Evolutionary conservation across 2,329 filamentous ascomycete species (phyloP), one percentile per base, ranked within the genome.

Genomic region (Malbranchea zuffiana): DNA sequence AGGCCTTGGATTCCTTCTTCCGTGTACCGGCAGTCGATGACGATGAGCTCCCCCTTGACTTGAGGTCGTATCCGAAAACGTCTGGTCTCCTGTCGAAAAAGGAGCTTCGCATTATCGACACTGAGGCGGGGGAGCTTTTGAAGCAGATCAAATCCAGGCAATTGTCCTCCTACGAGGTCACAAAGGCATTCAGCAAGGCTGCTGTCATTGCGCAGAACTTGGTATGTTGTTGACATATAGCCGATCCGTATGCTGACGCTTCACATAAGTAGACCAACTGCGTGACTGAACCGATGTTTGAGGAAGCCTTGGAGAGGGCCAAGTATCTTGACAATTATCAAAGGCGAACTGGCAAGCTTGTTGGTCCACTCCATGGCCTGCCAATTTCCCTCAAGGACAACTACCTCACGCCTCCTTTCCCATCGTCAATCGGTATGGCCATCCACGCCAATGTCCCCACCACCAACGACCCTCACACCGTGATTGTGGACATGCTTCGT

Each of bases 281-380:
- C 49, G 54, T 78, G 3, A 72, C 68, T 1, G 72, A 76, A 43
- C 65, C 68, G 18, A 62, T 77, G 36, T 73, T 74, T 47, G 63
- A 69, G 6, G 56, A 65, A 3, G 73, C 73, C 1, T 42, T 76
- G 1, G 46, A 61, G 30, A 60, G 64, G 6, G 72, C 71, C 1
- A 59, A 59, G 29, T 49, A 53, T 8, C 61, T 74, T 0, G 72
- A 75, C 41, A 54, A 56, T 1, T 63, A 70, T 42, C 62, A 60
- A 21, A 52, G 51, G 6, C 43, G 59, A 13, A 52, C 66, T 42
- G 59, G 60, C 6, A 55, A 52, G 39, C 61, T 71, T 0, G 50
- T 71, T 1, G 77, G 76, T 0, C 74, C 75, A 2, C 62, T 81
- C 0, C 76, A 80, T 47, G 76, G 76, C 4, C 59, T 80, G 1